phyloP scores from a whole-genome alignment of 768 basidiomycete species.

The Polyporus arcularius region DNA sequence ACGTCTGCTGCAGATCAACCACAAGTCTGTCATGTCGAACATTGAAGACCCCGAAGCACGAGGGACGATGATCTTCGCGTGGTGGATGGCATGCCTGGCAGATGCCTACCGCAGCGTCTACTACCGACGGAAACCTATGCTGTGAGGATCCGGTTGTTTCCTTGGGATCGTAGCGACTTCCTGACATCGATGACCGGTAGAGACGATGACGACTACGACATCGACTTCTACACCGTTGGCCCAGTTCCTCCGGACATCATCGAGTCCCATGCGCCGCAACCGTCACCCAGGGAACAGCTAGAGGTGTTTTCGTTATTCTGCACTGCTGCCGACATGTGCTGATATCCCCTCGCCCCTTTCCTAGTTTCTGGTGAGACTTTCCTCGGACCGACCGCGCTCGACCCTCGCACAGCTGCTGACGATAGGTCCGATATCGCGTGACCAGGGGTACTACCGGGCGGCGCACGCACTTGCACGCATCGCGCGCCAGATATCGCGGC shows the following conservation, averaged over 20 bases:
- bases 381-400: conserved; percentile 9
- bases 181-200: conserved; percentile 29
- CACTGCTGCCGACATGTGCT: neutral
- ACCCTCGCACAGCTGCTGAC: conserved; percentile 14
- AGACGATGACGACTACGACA: conserved; percentile 88
- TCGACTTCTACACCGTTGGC: conserved; percentile 83
- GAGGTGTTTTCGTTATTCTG: conserved; percentile 48
- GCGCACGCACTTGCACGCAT: conserved; percentile 83
- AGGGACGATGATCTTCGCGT: conserved; percentile 87
- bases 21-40: conserved; percentile 73
- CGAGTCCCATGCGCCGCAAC: conserved; percentile 37
- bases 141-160: conserved; percentile 36
- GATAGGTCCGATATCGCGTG: conserved; percentile 7
- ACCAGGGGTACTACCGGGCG: conserved; percentile 80
- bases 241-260: conserved; percentile 43
- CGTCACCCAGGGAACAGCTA: conserved; percentile 76
- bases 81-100: conserved; percentile 89
- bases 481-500: conserved; percentile 77
- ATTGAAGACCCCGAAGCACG: conserved; percentile 75
- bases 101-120: conserved; percentile 86
- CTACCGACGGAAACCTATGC: conserved; percentile 80
- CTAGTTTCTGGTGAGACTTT: conserved; percentile 66
- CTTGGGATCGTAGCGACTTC: neutral
- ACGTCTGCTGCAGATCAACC: conserved; percentile 64
- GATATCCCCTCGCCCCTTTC: conserved; percentile 10